Conservation (phyloP, 164 flowering plant species). For the Magnolia changhungtana region DNA sequence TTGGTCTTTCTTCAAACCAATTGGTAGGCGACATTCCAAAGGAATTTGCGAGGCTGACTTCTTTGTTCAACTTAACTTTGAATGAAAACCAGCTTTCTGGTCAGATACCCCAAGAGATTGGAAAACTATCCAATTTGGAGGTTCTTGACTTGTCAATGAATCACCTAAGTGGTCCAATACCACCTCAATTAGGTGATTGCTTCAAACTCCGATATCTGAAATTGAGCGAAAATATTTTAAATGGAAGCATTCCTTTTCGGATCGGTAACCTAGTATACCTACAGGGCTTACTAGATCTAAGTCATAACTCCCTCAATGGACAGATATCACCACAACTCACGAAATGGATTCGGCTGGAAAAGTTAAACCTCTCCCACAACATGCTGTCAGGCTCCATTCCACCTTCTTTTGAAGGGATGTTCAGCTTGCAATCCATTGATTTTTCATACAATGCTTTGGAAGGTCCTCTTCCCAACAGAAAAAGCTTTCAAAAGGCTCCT, state of each 20-base stretch:
- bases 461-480: conserved; percentile 6
- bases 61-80: conserved; percentile 3
- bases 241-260: conserved; percentile 8
- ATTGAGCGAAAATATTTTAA: conserved; percentile 1
- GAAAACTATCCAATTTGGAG: conserved; percentile 1
- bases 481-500: conserved; percentile 4
- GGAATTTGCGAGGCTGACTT: neutral
- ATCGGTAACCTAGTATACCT: conserved; percentile 2
- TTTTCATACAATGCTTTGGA: conserved; percentile 14
- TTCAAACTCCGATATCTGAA: conserved; percentile 1
- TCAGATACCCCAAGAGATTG: conserved; percentile 1
- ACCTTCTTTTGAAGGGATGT: conserved; percentile 8
- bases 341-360: neutral
- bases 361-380: conserved; percentile 19
- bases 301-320: conserved; percentile 4
- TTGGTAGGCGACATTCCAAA: conserved; percentile 16
- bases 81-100: conserved; percentile 5
- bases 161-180: neutral
- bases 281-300: neutral
- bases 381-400: conserved; percentile 20
- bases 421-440: neutral
- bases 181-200: neutral
- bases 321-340: conserved; percentile 3
- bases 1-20: conserved; percentile 11
- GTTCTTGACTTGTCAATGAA: conserved; percentile 1